These are phyloP conservation scores for Yarrowia keelungensis DNA, from an alignment of 805 yeast species.

Conservation along the genomic window DNA sequence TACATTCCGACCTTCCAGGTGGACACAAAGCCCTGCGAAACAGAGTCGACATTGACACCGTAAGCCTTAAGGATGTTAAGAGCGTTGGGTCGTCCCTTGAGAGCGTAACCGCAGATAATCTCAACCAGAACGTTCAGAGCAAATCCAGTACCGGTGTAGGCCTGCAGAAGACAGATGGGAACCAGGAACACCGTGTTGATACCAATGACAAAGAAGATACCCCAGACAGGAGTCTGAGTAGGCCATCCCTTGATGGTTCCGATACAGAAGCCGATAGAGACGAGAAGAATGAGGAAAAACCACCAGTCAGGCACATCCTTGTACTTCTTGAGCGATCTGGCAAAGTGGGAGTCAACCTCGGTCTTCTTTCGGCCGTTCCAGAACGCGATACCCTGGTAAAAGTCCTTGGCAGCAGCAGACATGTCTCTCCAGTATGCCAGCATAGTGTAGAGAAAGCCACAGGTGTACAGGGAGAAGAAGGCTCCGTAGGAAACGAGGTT, in stretches of 20 bases:
- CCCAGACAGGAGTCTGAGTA: constrained; percentile 65
- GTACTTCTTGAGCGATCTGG: constrained; percentile 57
- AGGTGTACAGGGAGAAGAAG: constrained; percentile 59
- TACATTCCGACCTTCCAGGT: constrained; percentile 70
- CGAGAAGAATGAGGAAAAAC: constrained; percentile 58
- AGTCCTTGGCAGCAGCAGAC: constrained; percentile 42
- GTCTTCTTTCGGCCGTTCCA: constrained; percentile 8
- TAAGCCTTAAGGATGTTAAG: constrained; percentile 65
- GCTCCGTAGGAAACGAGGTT: constrained; percentile 57
- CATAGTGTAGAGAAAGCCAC: constrained; percentile 48
- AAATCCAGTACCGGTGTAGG: constrained; percentile 62
- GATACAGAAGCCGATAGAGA: constrained; percentile 52
- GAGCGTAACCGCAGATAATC: constrained; percentile 67
- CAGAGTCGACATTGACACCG: constrained; percentile 67
- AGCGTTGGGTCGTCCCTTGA: constrained; percentile 68
- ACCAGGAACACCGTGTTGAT: constrained; percentile 62
- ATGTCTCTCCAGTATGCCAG: constrained; percentile 38
- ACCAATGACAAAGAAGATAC: constrained; percentile 60
- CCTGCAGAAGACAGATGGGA: constrained; percentile 63
- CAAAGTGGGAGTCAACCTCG: constrained; percentile 41
- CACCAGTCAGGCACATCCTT: constrained; percentile 80
- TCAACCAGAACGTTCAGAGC: constrained; percentile 69
- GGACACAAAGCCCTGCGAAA: constrained; percentile 60
- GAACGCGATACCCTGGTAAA: not conserved
- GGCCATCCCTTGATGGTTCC: constrained; percentile 51